These are phyloP conservation scores for Microbotryum lychnidis-dioicae DNA, from an alignment of 1,284 basidiomycete species.

Conservation along the genomic window DNA sequence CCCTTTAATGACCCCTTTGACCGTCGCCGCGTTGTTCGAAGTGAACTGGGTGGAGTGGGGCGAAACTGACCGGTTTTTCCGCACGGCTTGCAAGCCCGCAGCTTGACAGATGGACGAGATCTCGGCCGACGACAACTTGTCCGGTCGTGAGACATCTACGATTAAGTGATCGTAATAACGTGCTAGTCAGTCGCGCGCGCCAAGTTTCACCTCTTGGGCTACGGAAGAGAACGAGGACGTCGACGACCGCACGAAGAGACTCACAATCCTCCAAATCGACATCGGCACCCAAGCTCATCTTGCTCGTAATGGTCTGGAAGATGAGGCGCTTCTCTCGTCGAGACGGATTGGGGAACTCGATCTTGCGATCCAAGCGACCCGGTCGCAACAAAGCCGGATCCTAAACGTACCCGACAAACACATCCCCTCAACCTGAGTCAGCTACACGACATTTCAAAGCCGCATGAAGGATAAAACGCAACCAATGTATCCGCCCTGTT, in stretches of 20 bases:
- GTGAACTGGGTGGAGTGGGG: not conserved
- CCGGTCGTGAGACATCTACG: slow-evolving; percentile 88
- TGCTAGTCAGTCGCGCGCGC: not conserved
- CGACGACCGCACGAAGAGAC: slow-evolving; percentile 37
- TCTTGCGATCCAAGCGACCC: slow-evolving; percentile 95
- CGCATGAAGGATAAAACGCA: not conserved
- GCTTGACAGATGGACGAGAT: slow-evolving; percentile 94
- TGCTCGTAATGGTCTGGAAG: slow-evolving; percentile 94
- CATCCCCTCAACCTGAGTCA: not conserved
- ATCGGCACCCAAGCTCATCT: slow-evolving; percentile 97
- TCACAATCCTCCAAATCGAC: slow-evolving; percentile 96
- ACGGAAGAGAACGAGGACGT: not conserved
- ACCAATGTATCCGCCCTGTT: slow-evolving; percentile 85
- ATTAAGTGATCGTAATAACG: not conserved
- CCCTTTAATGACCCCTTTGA: not conserved
- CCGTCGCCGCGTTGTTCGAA: not conserved
- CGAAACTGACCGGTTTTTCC: slow-evolving; percentile 24
- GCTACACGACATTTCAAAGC: not conserved
- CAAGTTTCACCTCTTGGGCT: not conserved
- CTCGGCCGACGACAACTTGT: slow-evolving; percentile 89
- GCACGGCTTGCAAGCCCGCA: slow-evolving; percentile 85
- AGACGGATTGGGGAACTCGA: slow-evolving; percentile 93
- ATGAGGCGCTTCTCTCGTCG: slow-evolving; percentile 93
- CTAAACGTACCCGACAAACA: not conserved
- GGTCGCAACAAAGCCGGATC: slow-evolving; percentile 96